These are phyloP conservation scores for Berkeleyomyces rouxiae DNA, from an alignment of 2,329 filamentous ascomycete genomes.

Conservation along the genomic window DNA sequence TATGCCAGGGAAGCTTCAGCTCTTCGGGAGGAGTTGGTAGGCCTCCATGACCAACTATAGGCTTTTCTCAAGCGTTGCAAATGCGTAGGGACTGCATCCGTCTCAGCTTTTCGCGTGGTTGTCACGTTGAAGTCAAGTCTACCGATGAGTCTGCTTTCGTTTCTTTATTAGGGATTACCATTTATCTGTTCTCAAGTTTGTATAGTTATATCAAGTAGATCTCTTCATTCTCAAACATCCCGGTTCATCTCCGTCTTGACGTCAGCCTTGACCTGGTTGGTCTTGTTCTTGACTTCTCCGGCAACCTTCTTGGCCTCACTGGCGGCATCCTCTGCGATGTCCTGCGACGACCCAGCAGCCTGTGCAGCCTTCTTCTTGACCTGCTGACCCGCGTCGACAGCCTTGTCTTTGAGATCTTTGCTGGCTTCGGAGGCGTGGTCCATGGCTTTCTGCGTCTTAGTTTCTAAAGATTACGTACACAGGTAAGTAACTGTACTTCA, in stretches of 20 bases:
- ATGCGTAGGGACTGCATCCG: too few relatives aligned
- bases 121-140: too few relatives aligned
- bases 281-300: constrained; percentile 27
- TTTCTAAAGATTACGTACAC: neutral
- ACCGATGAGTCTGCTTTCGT: too few relatives aligned
- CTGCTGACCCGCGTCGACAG: constrained; percentile 27
- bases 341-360: constrained; percentile 21
- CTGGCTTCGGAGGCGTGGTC: constrained; percentile 19
- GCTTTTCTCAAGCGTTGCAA: too few relatives aligned
- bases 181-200: neutral
- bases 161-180: neutral
- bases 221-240: constrained; percentile 17
- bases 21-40: too few relatives aligned
- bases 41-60: too few relatives aligned
- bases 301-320: constrained; percentile 28
- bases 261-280: constrained; percentile 25
- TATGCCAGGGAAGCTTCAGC: too few relatives aligned
- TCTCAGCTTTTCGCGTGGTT: too few relatives aligned
- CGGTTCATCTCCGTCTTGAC: constrained; percentile 24
- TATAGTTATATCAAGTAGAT: constrained; percentile 2
- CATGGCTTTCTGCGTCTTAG: constrained; percentile 20
- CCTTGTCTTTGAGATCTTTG: constrained; percentile 27
- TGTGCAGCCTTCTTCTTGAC: constrained; percentile 18
- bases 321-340: constrained; percentile 19
- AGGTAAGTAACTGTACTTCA: neutral